Evolutionary conservation across 352 stramenopile species (phyloP).

Genomic region (Phytophthora sp.): DNA sequence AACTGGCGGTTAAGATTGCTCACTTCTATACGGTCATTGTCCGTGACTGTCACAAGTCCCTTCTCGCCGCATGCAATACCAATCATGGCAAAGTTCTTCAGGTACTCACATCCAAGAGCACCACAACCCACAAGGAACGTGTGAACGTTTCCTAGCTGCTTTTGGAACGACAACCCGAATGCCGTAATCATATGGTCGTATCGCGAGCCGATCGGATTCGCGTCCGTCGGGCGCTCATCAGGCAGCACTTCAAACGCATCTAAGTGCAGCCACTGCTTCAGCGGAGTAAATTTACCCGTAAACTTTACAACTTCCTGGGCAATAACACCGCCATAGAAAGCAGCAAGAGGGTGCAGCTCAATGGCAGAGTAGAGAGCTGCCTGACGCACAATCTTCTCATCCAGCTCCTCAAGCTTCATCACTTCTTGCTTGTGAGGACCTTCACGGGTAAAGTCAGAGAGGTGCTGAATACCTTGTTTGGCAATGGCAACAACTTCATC

Average conservation of each 20-base stretch:
- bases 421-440: slow-evolving; percentile 49
- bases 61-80: slow-evolving; percentile 78
- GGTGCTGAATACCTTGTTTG: slow-evolving; percentile 66
- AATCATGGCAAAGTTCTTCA: slow-evolving; percentile 90
- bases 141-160: slow-evolving; percentile 65
- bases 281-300: slow-evolving; percentile 84
- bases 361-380: slow-evolving; percentile 63
- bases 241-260: slow-evolving; percentile 85
- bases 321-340: slow-evolving; percentile 83
- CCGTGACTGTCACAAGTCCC: slow-evolving; percentile 81
- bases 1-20: slow-evolving; percentile 90
- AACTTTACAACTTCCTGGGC: slow-evolving; percentile 91
- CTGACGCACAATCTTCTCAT: slow-evolving; percentile 70
- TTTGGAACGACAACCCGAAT: slow-evolving; percentile 76
- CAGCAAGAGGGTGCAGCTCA: slow-evolving; percentile 82
- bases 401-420: slow-evolving; percentile 74
- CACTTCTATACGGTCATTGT: slow-evolving; percentile 90
- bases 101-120: slow-evolving; percentile 82
- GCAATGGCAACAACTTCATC: slow-evolving; percentile 75
- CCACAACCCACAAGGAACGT: slow-evolving; percentile 88
- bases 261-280: slow-evolving; percentile 88
- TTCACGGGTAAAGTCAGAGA: slow-evolving; percentile 63
- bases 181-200: slow-evolving; percentile 85
- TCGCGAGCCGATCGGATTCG: slow-evolving; percentile 60
- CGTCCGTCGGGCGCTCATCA: slow-evolving; percentile 61